Percentiles rank a stretch among this genome's conserved stretches.
Evolutionary conservation across 768 basidiomycete genomes (phyloP).

Genomic region (Kwoniella heveanensis): DNA sequence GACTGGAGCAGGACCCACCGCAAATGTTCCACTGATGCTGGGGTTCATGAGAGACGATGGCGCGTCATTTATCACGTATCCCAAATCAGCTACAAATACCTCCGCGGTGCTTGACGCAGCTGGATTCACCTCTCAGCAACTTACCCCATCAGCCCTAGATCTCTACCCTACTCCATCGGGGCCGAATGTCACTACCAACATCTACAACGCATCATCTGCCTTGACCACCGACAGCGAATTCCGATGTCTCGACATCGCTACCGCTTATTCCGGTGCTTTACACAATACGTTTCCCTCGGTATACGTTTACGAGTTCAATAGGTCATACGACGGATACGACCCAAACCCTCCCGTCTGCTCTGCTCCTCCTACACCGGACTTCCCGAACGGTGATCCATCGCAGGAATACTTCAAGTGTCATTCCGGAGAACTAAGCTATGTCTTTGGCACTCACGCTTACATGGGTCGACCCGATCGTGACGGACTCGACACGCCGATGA

Average conservation of each 20-base stretch:
- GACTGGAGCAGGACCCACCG: constrained; percentile 58
- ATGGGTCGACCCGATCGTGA: constrained; percentile 60
- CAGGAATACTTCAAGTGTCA: constrained; percentile 49
- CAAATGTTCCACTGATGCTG: constrained; percentile 60
- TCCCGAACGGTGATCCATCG: constrained; percentile 60
- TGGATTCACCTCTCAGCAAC: constrained; percentile 27
- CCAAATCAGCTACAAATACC: constrained; percentile 39
- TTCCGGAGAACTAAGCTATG: constrained; percentile 55
- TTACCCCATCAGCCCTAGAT: constrained; percentile 42
- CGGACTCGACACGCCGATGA: constrained; percentile 59
- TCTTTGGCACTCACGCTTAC: constrained; percentile 58
- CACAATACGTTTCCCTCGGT: constrained; percentile 59
- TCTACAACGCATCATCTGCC: constrained; percentile 61
- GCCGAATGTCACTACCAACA: constrained; percentile 57
- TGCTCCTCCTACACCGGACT: constrained; percentile 58
- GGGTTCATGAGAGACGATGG: constrained; percentile 64
- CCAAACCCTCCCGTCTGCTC: constrained; percentile 60
- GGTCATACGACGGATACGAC: constrained; percentile 58
- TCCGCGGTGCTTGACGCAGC: constrained; percentile 30
- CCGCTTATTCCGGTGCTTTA: constrained; percentile 59
- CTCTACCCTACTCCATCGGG: constrained; percentile 59
- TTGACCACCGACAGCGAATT: constrained; percentile 61
- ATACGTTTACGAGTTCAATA: constrained; percentile 61
- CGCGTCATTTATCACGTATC: constrained; percentile 59
- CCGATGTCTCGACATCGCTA: constrained; percentile 62